phyloP scores from a whole-genome alignment of 352 stramenopile genomes.

The Phytophthora chlamydospora region DNA sequence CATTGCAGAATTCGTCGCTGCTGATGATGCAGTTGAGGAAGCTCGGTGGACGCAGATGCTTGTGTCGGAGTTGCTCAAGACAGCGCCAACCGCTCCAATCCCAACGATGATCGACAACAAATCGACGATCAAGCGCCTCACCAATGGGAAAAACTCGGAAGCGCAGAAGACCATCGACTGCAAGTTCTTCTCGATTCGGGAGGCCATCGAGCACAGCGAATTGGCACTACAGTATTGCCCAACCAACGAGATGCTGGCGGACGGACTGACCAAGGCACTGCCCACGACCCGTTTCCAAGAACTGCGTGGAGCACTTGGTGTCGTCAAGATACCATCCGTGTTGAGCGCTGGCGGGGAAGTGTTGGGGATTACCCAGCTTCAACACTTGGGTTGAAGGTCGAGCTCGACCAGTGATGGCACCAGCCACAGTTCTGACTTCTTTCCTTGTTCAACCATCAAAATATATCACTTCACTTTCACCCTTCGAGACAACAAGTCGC shows the following conservation, averaged over 20 bases:
- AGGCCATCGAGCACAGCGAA: background rate
- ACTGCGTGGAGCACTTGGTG: background rate
- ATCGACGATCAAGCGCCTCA: conserved; percentile 6
- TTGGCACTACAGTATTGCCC: conserved; percentile 10
- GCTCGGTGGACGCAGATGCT: background rate
- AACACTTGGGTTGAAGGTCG: too few species aligned
- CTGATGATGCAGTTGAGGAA: conserved; percentile 16
- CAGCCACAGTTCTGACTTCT: too few species aligned
- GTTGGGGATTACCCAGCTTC: background rate
- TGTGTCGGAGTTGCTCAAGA: background rate
- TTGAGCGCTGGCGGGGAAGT: conserved; percentile 13
- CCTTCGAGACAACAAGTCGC: too few species aligned
- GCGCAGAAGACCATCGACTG: conserved; percentile 19
- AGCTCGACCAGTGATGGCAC: too few species aligned
- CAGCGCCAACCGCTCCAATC: background rate
- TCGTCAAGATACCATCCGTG: background rate
- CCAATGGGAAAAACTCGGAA: conserved; percentile 14
- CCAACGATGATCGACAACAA: conserved; percentile 20
- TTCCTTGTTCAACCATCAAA: too few species aligned
- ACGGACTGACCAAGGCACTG: conserved; percentile 6
- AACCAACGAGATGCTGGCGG: conserved; percentile 11
- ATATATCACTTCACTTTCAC: too few species aligned
- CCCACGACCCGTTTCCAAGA: conserved; percentile 2
- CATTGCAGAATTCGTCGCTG: conserved; percentile 13
- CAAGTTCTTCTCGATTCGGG: conserved; percentile 11